Evolutionary conservation across 179 eudicot genomes (phyloP), one percentile per base, ranked within the genome.

Genomic region (Beta lomatogona): DNA sequence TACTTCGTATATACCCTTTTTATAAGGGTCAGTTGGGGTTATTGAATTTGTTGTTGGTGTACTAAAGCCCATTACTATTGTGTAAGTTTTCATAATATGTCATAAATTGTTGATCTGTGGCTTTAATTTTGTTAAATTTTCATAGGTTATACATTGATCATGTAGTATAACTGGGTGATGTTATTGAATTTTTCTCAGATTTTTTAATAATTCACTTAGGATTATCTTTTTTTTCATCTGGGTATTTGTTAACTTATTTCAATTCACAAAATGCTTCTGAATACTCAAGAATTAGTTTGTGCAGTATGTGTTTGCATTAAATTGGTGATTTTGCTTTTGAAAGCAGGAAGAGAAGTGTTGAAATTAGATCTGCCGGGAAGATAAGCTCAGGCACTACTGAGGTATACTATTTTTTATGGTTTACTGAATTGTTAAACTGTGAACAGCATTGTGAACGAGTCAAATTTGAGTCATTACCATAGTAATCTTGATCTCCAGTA

Each of bases 341-440:
- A 28, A 28, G 1, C 31, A 28, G 31, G 31, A 28, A 86, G 41
- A 92, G 74, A 80, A 87, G 82, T 71, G 53, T 91, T 79, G 87
- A 86, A 70, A 83, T 91, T 65, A 88, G 65, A 81, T 83, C 93
- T 82, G 88, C 92, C 71, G 94, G 93, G 75, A 92, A 82, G 87
- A 88, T 91, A 63, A 87, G 83, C 78, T 81, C 93, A 46, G 94
- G 94, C 72, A 83, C 86, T 67, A 87, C 91, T 6, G 93, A 92
- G 97, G 97, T 92, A 90, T 75, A 15, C 0, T 28, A 45, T 41
- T 36, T 0, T 21, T 61, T 25, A 13, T 57, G 61, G n/a, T 45
- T 65, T 28, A 36, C 16, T 57, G 18, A n/a, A 3, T 52, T 0
- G 16, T 54, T 15, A 4, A 53, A 53, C 6, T 73, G 45, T 50